Percentiles rank a stretch among this genome's conserved stretches.
phyloP scores from a whole-genome alignment of 139 green algal species.

The Coccomyxa sp. region DNA sequence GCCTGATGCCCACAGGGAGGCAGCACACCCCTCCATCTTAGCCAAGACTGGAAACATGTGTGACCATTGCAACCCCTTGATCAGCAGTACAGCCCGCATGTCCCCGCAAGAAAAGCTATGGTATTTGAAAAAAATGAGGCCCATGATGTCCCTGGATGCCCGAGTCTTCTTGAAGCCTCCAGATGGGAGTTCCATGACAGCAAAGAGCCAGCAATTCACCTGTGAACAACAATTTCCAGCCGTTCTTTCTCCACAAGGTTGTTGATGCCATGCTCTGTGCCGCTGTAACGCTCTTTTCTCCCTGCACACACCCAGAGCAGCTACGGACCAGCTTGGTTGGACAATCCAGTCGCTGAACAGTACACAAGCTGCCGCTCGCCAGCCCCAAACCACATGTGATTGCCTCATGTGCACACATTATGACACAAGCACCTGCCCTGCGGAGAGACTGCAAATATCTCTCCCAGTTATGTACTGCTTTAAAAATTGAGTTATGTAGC shows the following conservation, averaged over 20 bases:
- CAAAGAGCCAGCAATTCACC: background rate
- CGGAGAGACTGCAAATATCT: no score
- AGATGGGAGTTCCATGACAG: background rate
- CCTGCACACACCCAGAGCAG: slow-evolving; percentile 29
- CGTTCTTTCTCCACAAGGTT: slow-evolving; percentile 76
- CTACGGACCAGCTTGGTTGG: background rate
- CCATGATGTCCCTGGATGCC: no score
- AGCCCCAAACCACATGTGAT: background rate
- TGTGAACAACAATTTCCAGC: slow-evolving; percentile 61
- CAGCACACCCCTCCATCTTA: background rate
- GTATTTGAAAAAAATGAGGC: no score
- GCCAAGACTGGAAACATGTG: background rate
- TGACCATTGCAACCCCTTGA: background rate
- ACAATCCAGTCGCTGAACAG: background rate
- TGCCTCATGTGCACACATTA: background rate
- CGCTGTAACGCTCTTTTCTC: slow-evolving; percentile 68
- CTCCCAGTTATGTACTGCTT: no score
- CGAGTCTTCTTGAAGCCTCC: no score
- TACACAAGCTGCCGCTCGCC: background rate
- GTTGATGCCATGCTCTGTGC: slow-evolving; percentile 62
- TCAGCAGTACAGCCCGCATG: no score
- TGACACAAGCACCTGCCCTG: background rate
- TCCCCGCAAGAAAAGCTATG: no score
- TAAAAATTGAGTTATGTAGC: no score
- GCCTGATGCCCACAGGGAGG: background rate